Evolutionary conservation across 768 basidiomycete species (phyloP).

Genomic region (Pleurotus salmoneostramineus): DNA sequence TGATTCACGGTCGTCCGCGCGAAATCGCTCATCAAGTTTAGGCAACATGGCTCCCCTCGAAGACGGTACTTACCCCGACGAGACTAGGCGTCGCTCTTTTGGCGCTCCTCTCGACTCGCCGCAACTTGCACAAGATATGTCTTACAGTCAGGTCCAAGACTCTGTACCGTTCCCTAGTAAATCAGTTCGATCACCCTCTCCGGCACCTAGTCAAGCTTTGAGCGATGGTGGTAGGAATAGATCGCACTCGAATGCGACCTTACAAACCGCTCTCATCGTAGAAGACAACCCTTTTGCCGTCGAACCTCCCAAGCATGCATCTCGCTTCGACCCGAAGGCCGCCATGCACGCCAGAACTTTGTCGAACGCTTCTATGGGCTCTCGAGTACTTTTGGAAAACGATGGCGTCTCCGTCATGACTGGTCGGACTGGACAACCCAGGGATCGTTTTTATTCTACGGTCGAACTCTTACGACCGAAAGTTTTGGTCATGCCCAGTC

Average conservation of each 20-base stretch:
- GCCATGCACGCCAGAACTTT: conserved; percentile 51
- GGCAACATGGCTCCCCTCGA: conserved; percentile 51
- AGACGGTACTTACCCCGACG: conserved; percentile 14
- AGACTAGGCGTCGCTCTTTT: conserved; percentile 51
- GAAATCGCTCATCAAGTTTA: conserved; percentile 59
- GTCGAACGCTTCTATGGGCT: conserved; percentile 66
- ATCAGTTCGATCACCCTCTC: conserved; percentile 49
- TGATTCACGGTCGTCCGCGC: conserved; percentile 22
- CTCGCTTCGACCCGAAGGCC: conserved; percentile 80
- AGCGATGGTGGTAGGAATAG: conserved; percentile 21
- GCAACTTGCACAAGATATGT: conserved; percentile 37
- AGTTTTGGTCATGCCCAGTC: conserved; percentile 92
- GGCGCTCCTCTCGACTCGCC: conserved; percentile 51
- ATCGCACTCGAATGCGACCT: conserved; percentile 46
- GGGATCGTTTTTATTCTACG: conserved; percentile 65
- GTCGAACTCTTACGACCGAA: conserved; percentile 83
- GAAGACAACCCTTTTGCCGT: conserved; percentile 69
- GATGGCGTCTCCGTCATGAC: conserved; percentile 42
- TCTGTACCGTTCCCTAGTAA: conserved; percentile 65
- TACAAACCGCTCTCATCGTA: conserved; percentile 31
- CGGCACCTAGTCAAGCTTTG: conserved; percentile 33
- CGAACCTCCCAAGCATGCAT: conserved; percentile 60
- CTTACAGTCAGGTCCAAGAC: conserved; percentile 49
- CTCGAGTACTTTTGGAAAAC: conserved; percentile 57
- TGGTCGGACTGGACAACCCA: conserved; percentile 27